Evolutionary conservation across 306 rosid species (phyloP).

Genomic region (Echinosophora koreensis): DNA sequence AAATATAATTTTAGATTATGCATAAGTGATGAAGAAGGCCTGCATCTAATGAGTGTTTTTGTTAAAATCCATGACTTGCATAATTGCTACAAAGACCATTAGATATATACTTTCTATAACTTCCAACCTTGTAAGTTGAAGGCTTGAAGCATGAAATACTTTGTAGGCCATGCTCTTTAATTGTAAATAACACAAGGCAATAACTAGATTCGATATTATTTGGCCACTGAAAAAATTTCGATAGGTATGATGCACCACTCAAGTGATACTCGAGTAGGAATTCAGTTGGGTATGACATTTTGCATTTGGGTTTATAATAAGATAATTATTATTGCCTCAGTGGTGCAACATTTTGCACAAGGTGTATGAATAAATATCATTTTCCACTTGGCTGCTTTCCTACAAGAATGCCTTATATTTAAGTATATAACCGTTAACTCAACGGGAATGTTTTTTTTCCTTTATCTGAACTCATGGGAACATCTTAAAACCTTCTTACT

Average conservation of each 20-base stretch:
- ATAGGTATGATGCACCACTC: too few relatives aligned
- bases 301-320: background rate
- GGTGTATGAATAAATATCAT: background rate
- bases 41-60: conserved; percentile 5
- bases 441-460: too few relatives aligned
- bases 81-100: conserved; percentile 2
- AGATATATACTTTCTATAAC: background rate
- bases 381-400: background rate
- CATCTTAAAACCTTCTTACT: background rate
- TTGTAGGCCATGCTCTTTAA: too few relatives aligned
- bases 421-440: too few relatives aligned
- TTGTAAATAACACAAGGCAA: too few relatives aligned
- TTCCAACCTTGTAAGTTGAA: too few relatives aligned
- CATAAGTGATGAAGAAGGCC: background rate
- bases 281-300: background rate
- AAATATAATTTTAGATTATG: background rate
- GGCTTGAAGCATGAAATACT: too few relatives aligned
- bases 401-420: too few relatives aligned
- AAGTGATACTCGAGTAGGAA: background rate
- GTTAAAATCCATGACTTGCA: background rate
- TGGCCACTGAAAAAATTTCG: too few relatives aligned
- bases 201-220: too few relatives aligned
- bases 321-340: background rate
- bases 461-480: background rate
- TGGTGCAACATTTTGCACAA: background rate